These are phyloP conservation scores for Sisymbrium irio DNA, from an alignment of 345 rosid species.

Conservation along the genomic window DNA sequence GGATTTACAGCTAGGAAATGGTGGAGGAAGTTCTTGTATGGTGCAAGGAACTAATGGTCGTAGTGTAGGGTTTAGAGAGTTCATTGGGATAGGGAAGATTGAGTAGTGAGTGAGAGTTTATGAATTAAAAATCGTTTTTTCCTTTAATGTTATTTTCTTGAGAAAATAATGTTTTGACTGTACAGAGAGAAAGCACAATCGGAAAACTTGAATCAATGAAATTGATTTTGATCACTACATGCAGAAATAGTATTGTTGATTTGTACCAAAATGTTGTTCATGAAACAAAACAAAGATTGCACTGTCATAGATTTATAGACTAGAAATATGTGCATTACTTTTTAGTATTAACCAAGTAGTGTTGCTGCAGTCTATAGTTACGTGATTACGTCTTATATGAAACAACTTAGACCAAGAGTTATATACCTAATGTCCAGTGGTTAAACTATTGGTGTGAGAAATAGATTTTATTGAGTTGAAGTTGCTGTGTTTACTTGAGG, in stretches of 20 bases:
- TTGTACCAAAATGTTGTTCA: too few relatives aligned
- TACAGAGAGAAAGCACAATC: too few relatives aligned
- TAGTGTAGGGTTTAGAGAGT: constrained; percentile 56
- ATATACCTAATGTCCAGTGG: background rate
- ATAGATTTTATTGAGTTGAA: background rate
- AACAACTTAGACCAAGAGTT: background rate
- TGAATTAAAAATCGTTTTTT: too few relatives aligned
- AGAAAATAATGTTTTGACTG: constrained; percentile 19
- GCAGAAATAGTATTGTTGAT: too few relatives aligned
- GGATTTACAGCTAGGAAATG: constrained; percentile 41
- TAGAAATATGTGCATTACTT: too few relatives aligned
- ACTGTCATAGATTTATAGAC: too few relatives aligned
- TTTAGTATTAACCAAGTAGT: too few relatives aligned
- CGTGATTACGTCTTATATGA: background rate
- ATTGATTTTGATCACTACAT: too few relatives aligned
- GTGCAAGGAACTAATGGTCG: constrained; percentile 45
- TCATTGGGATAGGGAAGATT: constrained; percentile 53
- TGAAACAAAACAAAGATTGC: too few relatives aligned
- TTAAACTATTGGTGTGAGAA: background rate
- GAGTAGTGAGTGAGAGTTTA: constrained; percentile 43
- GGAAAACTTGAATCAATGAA: too few relatives aligned
- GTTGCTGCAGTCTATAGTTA: too few relatives aligned
- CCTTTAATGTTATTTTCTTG: constrained; percentile 8
- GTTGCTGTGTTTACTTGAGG: too few relatives aligned
- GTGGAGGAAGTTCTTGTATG: constrained; percentile 44